These are phyloP conservation scores for Cenchrus americanus DNA, from an alignment of 176 grass and related monocot species.

Conservation along the genomic window DNA sequence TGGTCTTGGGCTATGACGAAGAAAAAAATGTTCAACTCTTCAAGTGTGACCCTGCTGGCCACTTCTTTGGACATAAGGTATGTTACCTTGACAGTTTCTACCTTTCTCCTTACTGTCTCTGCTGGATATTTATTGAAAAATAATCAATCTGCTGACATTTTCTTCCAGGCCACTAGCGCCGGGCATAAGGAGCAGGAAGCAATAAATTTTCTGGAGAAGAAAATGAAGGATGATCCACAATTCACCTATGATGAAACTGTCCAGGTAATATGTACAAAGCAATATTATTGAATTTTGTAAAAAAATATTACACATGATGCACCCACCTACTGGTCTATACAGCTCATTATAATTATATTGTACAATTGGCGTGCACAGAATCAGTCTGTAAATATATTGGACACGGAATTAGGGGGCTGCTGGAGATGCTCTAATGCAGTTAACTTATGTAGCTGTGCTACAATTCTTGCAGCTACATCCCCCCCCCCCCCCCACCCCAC, in stretches of 20 bases:
- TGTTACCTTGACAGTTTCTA: conserved; percentile 9
- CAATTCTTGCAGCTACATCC: no score
- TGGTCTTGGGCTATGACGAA: conserved; percentile 94
- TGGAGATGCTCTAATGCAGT: no score
- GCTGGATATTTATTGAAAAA: neutral
- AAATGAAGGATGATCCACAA: conserved; percentile 91
- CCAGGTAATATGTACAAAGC: conserved; percentile 51
- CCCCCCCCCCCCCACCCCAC: no score
- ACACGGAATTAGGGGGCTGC: no score
- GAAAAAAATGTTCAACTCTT: conserved; percentile 97
- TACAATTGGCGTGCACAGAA: no score
- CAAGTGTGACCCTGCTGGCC: conserved; percentile 96
- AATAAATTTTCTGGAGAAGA: conserved; percentile 99
- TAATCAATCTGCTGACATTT: conserved; percentile 19
- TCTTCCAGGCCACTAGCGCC: conserved; percentile 86
- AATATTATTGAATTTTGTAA: no score
- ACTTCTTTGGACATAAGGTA: conserved; percentile 99
- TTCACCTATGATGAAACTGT: conserved; percentile 89
- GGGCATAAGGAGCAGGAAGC: conserved; percentile 99
- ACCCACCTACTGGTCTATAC: no score
- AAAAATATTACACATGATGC: no score
- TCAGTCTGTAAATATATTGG: no score
- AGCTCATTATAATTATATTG: no score
- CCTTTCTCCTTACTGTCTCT: neutral
- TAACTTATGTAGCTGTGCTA: no score